Evolutionary conservation across 1,139 yeast species (phyloP).

Genomic region (Hanseniaspora uvarum): DNA sequence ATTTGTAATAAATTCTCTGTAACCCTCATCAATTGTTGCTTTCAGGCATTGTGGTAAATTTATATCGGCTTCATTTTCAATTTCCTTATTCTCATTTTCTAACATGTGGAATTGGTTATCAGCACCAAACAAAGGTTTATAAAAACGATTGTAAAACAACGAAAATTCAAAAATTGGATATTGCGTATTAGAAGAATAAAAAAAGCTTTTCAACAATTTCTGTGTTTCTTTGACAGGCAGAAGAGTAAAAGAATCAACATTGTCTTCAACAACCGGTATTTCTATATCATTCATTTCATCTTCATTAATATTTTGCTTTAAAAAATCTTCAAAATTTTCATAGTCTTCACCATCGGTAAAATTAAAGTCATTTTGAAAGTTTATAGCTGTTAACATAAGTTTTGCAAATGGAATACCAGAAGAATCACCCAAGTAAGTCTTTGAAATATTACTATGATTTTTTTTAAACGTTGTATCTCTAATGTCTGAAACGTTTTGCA

Average conservation of each 20-base stretch:
- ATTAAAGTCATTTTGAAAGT: constrained; percentile 36
- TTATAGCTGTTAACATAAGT: constrained; percentile 65
- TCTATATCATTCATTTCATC: constrained; percentile 24
- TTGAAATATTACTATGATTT: constrained; percentile 26
- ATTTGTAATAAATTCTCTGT: neutral
- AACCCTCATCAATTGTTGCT: constrained; percentile 16
- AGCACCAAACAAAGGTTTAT: constrained; percentile 68
- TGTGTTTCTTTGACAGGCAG: constrained; percentile 70
- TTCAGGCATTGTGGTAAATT: neutral
- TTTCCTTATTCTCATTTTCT: neutral
- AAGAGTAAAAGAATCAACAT: constrained; percentile 30
- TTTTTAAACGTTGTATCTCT: neutral
- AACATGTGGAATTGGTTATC: neutral
- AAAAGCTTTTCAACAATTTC: constrained; percentile 53
- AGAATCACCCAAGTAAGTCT: constrained; percentile 43
- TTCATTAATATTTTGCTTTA: constrained; percentile 6
- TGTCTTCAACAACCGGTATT: constrained; percentile 22
- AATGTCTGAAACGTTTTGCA: neutral
- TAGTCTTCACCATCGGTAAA: constrained; percentile 25
- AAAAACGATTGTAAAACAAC: constrained; percentile 52
- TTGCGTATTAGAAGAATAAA: constrained; percentile 73
- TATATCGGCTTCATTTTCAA: neutral
- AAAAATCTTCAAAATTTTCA: constrained; percentile 19
- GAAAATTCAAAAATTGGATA: constrained; percentile 75
- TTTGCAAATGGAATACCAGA: constrained; percentile 65